Evolutionary conservation across 805 yeast genomes (phyloP), one percentile per base, ranked within the genome.

Genomic region (Saturnispora kantuleensis): DNA sequence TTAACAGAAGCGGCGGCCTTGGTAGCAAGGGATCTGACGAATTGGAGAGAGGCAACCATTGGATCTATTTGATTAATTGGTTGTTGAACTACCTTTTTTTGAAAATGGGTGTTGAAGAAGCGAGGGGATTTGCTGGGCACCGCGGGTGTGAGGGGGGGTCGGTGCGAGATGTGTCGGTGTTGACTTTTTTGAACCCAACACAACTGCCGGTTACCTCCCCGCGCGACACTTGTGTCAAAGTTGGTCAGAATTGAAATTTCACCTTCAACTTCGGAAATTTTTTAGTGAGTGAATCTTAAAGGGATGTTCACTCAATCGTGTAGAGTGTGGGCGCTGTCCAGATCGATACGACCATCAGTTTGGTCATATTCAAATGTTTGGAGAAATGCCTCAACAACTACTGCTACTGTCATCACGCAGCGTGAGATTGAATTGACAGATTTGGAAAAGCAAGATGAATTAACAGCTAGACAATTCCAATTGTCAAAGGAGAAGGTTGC

Each of bases 401-500:
- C 44, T n/a, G 34, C 44, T 34, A 33, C 42, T 13, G 26, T 15
- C 2, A 31, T 56, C 5, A 33, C 46, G 36, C 47, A 38, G 32
- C 65, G 73, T 54, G 63, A 66, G 42, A 50, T 68, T 6, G 78
- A 74, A 51, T 58, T 77, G 47, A 84, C 90, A 8, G 86, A 78
- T 29, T 70, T 88, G 62, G 97, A 88, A 64, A 69, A 69, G 55
- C 93, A 84, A 68, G 95, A 88, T 64, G 75, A 68, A 47, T 70
- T 77, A 50, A 76, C 81, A 54, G 75, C 74, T 52, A 73, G 82
- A 62, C 93, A 88, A 65, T 70, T 84, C 39, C 81, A 79, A 59
- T 71, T 85, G 50, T 74, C 85, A 45, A 77, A 79, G 58, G 79
- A 82, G 36, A 74, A 75, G 48, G 86, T 84, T 29, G 73, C 73